Conservation (phyloP, 345 rosid species). For the Moricandia arvensis region DNA sequence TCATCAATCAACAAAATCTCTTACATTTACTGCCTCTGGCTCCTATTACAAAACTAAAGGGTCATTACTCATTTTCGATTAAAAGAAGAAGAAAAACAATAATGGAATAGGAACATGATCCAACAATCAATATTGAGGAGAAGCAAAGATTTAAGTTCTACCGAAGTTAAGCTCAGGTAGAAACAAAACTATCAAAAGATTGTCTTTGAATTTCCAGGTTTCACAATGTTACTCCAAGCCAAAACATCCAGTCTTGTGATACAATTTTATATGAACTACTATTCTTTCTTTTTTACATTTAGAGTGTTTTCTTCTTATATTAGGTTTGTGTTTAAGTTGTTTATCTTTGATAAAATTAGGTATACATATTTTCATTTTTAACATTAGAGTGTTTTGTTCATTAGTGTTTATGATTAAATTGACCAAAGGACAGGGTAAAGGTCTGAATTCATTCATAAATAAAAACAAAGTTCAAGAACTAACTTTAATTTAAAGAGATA, state of each 20-base stretch:
- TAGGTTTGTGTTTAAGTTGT: background rate
- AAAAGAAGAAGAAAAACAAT: background rate
- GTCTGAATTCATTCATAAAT: background rate
- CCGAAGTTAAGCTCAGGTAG: background rate
- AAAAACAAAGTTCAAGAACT: background rate
- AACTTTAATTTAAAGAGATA: background rate
- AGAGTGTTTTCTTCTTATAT: background rate
- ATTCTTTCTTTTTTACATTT: background rate
- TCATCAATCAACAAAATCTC: background rate
- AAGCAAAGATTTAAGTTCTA: background rate
- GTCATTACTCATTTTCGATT: background rate
- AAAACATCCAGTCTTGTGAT: background rate
- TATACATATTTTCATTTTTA: background rate
- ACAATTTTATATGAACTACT: background rate
- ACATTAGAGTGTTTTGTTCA: background rate
- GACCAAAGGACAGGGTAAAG: no score
- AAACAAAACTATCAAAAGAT: background rate
- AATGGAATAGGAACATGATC: background rate
- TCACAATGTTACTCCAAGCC: background rate
- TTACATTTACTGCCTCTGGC: constrained; percentile 16
- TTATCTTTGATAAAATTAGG: background rate
- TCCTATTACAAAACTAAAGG: background rate
- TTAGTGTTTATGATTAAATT: background rate
- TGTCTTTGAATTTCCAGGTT: background rate
- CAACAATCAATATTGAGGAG: background rate